phyloP scores from a whole-genome alignment of 2,329 filamentous ascomycete genomes.

The Knoxdaviesia proteae region DNA sequence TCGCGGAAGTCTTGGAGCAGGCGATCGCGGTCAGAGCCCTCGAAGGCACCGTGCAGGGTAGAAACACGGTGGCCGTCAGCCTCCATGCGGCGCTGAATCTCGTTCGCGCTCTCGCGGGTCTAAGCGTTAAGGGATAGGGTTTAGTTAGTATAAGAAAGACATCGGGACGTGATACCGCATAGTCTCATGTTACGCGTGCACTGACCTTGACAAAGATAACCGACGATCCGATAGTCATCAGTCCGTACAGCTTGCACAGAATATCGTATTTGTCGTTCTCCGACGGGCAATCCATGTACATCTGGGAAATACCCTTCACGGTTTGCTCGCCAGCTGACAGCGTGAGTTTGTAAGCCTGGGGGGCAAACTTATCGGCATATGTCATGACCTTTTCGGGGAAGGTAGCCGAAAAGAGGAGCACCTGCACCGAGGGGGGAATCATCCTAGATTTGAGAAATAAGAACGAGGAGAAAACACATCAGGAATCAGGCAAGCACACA shows the following conservation, averaged over 20 bases:
- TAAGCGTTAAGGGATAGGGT: slow-evolving; percentile 13
- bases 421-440: slow-evolving; percentile 56
- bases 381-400: slow-evolving; percentile 68
- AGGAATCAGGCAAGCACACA: neutral
- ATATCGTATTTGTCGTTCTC: slow-evolving; percentile 73
- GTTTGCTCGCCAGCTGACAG: slow-evolving; percentile 81
- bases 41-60: slow-evolving; percentile 71
- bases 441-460: slow-evolving; percentile 25
- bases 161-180: no score
- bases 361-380: slow-evolving; percentile 71
- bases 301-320: slow-evolving; percentile 90
- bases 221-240: slow-evolving; percentile 91
- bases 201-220: slow-evolving; percentile 90
- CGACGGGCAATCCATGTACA: slow-evolving; percentile 81
- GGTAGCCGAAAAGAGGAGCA: slow-evolving; percentile 89
- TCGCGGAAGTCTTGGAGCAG: slow-evolving; percentile 73
- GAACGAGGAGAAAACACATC: neutral
- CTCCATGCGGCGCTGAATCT: slow-evolving; percentile 72
- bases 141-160: neutral
- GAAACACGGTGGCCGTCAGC: slow-evolving; percentile 81
- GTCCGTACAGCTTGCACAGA: slow-evolving; percentile 78
- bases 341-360: slow-evolving; percentile 68
- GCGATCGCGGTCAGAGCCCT: slow-evolving; percentile 62
- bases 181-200: neutral
- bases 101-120: slow-evolving; percentile 67